A percentile compares a stretch with the other conserved stretches of the same genome.
Evolutionary conservation across 176 grass and related monocot genomes (phyloP).

Genomic region (Luzula sylvatica): DNA sequence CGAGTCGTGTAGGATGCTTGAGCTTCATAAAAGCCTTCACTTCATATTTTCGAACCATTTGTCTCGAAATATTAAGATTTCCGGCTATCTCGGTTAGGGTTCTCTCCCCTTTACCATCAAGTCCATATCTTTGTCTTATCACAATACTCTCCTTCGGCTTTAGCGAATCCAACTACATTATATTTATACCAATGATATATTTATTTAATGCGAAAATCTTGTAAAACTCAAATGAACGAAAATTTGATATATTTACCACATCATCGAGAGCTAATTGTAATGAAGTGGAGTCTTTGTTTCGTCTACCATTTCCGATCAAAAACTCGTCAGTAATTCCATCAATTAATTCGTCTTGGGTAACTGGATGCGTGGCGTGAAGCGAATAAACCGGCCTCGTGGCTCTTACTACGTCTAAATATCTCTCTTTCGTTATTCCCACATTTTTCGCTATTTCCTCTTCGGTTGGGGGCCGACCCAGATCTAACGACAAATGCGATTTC

Average conservation of each 20-base stretch:
- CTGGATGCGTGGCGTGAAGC: slow-evolving; percentile 55
- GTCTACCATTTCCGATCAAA: slow-evolving; percentile 39
- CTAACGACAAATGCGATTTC: slow-evolving; percentile 45
- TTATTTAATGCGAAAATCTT: not conserved
- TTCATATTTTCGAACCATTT: slow-evolving; percentile 92
- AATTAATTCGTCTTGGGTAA: slow-evolving; percentile 82
- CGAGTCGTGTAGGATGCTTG: slow-evolving; percentile 71
- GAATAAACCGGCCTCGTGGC: slow-evolving; percentile 53
- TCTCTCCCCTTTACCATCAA: slow-evolving; percentile 69
- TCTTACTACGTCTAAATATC: slow-evolving; percentile 60
- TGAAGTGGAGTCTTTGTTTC: slow-evolving; percentile 37
- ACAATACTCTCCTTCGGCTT: slow-evolving; percentile 93
- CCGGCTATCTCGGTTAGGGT: slow-evolving; percentile 67
- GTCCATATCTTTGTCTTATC: slow-evolving; percentile 73
- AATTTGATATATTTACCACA: slow-evolving; percentile 34
- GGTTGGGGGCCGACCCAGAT: slow-evolving; percentile 55
- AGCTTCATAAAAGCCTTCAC: slow-evolving; percentile 97
- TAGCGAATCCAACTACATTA: slow-evolving; percentile 69
- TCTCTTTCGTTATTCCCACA: slow-evolving; percentile 39
- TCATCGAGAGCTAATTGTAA: slow-evolving; percentile 85
- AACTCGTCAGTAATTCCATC: slow-evolving; percentile 50
- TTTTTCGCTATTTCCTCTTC: slow-evolving; percentile 42
- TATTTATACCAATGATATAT: not conserved
- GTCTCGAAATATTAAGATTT: slow-evolving; percentile 74
- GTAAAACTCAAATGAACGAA: not conserved